Evolutionary conservation across 768 basidiomycete genomes (phyloP).

Genomic region (Hortiboletus campestris): DNA sequence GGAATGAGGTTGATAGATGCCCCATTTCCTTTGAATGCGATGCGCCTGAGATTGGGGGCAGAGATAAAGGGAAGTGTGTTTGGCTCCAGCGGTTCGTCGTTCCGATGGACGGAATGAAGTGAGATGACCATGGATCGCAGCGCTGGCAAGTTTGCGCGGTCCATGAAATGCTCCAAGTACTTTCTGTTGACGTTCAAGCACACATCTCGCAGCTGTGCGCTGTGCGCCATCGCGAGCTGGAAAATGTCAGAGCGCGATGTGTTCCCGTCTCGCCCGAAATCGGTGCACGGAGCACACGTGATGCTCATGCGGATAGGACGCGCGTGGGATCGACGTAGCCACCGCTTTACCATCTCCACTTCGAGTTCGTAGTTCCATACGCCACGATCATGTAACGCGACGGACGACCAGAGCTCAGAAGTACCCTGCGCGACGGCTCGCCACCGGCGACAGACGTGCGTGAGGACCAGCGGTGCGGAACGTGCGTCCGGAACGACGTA

Average conservation of each 20-base stretch:
- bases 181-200: slow-evolving; percentile 13
- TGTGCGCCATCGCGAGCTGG: slow-evolving; percentile 21
- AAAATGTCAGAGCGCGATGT: slow-evolving; percentile 17
- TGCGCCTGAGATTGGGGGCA: slow-evolving; percentile 16
- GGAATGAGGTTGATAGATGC: slow-evolving; percentile 17
- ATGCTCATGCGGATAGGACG: slow-evolving; percentile 27
- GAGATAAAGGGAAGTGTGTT: neutral
- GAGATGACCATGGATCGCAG: slow-evolving; percentile 18
- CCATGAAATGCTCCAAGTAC: slow-evolving; percentile 24
- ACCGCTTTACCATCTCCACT: slow-evolving; percentile 23
- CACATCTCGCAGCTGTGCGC: slow-evolving; percentile 16
- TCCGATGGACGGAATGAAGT: slow-evolving; percentile 9
- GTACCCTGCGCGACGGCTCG: slow-evolving; percentile 27
- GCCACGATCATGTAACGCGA: slow-evolving; percentile 28
- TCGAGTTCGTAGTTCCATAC: slow-evolving; percentile 29
- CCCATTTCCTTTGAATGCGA: slow-evolving; percentile 16
- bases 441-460: slow-evolving; percentile 35
- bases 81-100: slow-evolving; percentile 1
- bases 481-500: slow-evolving; percentile 22
- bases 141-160: slow-evolving; percentile 2
- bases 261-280: slow-evolving; percentile 12
- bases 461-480: slow-evolving; percentile 32
- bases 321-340: slow-evolving; percentile 20
- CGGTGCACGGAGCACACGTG: slow-evolving; percentile 14
- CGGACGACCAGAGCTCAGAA: slow-evolving; percentile 33